These are phyloP conservation scores for Camelina sativa DNA, from an alignment of 345 rosid genomes.

Conservation along the genomic window DNA sequence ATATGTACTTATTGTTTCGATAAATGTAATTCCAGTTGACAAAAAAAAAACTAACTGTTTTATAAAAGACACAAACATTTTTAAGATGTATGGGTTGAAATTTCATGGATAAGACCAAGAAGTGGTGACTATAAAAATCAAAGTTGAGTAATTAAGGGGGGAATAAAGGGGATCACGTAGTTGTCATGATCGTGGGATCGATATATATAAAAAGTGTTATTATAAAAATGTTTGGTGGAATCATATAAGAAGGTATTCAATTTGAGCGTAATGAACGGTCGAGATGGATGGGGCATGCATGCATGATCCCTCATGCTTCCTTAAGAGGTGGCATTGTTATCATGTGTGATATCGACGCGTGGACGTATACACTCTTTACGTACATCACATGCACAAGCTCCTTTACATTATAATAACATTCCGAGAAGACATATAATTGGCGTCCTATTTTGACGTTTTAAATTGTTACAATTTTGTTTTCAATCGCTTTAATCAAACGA, in stretches of 20 bases:
- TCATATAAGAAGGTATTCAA: conserved; percentile 13
- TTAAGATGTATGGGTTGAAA: background rate
- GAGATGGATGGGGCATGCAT: conserved; percentile 40
- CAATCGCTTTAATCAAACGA: background rate
- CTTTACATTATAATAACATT: conserved; percentile 25
- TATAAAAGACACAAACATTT: background rate
- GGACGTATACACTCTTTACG: conserved; percentile 36
- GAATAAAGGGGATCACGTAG: conserved; percentile 40
- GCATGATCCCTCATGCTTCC: conserved; percentile 44
- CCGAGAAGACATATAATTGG: conserved; percentile 18
- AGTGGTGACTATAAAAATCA: conserved; percentile 6
- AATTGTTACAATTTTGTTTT: background rate
- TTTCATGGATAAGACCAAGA: conserved; percentile 35
- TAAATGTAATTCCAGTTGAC: too few species aligned
- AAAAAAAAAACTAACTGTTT: background rate
- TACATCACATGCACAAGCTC: conserved; percentile 41
- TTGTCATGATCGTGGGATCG: conserved; percentile 29
- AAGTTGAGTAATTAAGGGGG: conserved; percentile 9
- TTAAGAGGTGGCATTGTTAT: conserved; percentile 46
- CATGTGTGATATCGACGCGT: conserved; percentile 40
- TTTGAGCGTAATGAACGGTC: conserved; percentile 39
- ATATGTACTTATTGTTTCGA: too few species aligned
- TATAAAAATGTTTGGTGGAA: conserved; percentile 30
- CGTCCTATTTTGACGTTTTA: background rate
- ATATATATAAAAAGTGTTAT: background rate